Base-by-base conservation (phyloP, 768 basidiomycete genomes). In the Tylopilus cervinicoccineus region DNA sequence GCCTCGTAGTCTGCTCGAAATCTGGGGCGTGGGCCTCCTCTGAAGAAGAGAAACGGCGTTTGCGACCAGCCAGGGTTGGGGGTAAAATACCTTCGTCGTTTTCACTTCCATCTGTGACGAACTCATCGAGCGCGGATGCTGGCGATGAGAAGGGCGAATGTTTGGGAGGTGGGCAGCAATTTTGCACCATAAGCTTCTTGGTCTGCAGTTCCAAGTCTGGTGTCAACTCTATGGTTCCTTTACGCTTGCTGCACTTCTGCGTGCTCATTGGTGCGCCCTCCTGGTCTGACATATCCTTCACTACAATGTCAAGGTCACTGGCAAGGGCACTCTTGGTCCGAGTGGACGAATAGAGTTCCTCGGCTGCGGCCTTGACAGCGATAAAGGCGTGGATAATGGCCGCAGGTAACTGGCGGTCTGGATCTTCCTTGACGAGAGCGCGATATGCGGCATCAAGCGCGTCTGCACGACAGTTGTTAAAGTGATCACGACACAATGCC, bases 291-390 rank as follows among this genome's bases (percentile, higher is more conserved):
- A 68, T 51, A 48, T 67, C 65, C 43, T 66, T 63, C 12, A 71
- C 62, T 11, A 61, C 55, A 2, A 50, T 31, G 40, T 66, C 66
- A 2, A 73, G 47, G n/a, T 61, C 63, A 0, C 48, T 29, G 1
- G 64, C 65, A 5, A 72, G 46, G 0, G 54, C 45, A 5, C 69
- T 72, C 49, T 62, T 62, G 0, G 48, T 48, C 3, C 58, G 55
- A 19, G 56, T 55, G 2, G 64, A 56, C 0, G 57, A 53, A 36
- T 70, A 74, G 4, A 73, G 53, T 0, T 43, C 57, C 12, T 65
- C 60, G 0, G 68, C 67, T 0, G 22, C 36, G 0, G 45, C 47
- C 41, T 70, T 70, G 23, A 75, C 54, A 3, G 36, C 12, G 8
- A 65, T 38, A 8, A 72, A 71, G 5, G 64, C 58, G 1, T 65